These are phyloP conservation scores for Pseudogymnoascus sp. DNA, from an alignment of 2,329 filamentous ascomycete genomes.

Conservation along the genomic window DNA sequence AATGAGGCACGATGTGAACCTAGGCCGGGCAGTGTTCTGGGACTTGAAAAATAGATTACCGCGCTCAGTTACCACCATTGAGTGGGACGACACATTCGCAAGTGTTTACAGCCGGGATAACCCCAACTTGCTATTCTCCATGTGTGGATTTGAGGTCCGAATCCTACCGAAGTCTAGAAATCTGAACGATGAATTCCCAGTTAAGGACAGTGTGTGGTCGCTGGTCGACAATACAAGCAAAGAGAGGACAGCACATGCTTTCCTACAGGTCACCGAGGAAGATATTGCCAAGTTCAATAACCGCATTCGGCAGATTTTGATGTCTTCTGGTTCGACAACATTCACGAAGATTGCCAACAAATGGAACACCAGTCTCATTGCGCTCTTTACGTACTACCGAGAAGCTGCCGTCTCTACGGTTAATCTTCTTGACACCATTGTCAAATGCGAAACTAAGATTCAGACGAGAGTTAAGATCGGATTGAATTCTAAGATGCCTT, in stretches of 20 bases:
- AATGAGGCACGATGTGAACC: slow-evolving; percentile 97
- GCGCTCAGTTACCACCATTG: slow-evolving; percentile 89
- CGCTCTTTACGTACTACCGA: slow-evolving; percentile 96
- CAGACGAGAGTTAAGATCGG: slow-evolving; percentile 98
- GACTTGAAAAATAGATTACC: slow-evolving; percentile 95
- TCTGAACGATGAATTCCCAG: slow-evolving; percentile 89
- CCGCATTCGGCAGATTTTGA: slow-evolving; percentile 93
- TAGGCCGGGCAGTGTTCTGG: slow-evolving; percentile 97
- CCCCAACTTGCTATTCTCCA: slow-evolving; percentile 91
- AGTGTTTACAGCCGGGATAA: slow-evolving; percentile 98
- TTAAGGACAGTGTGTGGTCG: slow-evolving; percentile 98
- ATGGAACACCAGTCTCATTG: slow-evolving; percentile 97
- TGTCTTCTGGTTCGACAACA: slow-evolving; percentile 98
- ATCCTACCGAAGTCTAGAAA: slow-evolving; percentile 94
- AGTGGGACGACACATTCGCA: slow-evolving; percentile 98
- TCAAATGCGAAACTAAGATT: slow-evolving; percentile 99
- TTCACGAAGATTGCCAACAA: slow-evolving; percentile 99
- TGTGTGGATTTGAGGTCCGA: slow-evolving; percentile 96
- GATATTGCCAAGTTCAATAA: slow-evolving; percentile 99
- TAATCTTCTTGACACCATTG: slow-evolving; percentile 88
- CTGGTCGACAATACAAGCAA: slow-evolving; percentile 94
- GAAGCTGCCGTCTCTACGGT: slow-evolving; percentile 96
- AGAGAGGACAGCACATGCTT: slow-evolving; percentile 93
- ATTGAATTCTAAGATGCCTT: slow-evolving; percentile 98
- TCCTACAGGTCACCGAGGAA: slow-evolving; percentile 94